These are phyloP conservation scores for Rubus parviflorus DNA, from an alignment of 306 rosid species.

Conservation along the genomic window DNA sequence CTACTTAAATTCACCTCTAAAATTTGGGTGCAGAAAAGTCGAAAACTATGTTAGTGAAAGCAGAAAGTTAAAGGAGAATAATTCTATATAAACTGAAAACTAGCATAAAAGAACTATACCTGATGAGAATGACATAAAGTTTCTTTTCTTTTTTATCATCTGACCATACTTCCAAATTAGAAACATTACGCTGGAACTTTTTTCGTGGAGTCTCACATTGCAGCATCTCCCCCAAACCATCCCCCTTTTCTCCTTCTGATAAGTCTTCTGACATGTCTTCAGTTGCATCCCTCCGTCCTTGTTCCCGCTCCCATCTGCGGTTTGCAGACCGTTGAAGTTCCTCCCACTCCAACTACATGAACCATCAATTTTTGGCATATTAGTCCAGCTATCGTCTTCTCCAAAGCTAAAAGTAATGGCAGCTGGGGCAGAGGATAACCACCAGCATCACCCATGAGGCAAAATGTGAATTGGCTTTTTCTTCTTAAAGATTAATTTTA, in stretches of 20 bases:
- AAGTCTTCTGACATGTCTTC: conserved; percentile 90
- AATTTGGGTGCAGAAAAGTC: background rate
- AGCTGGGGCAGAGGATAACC: background rate
- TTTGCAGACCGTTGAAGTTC: conserved; percentile 54
- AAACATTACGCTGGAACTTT: conserved; percentile 47
- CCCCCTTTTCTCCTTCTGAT: conserved; percentile 88
- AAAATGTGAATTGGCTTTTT: background rate
- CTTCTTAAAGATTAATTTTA: background rate
- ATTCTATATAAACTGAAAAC: background rate
- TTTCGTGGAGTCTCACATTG: conserved; percentile 51
- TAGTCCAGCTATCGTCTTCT: conserved; percentile 20
- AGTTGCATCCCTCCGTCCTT: conserved; percentile 69
- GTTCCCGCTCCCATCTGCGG: conserved; percentile 85
- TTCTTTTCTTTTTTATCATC: conserved; percentile 83
- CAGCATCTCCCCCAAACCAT: conserved; percentile 44
- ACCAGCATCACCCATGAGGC: background rate
- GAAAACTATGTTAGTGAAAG: background rate
- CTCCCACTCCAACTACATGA: conserved; percentile 76
- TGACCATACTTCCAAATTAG: conserved; percentile 80
- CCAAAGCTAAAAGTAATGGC: background rate
- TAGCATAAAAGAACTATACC: conserved; percentile 34
- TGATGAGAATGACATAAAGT: conserved; percentile 74
- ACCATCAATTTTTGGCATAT: conserved; percentile 11
- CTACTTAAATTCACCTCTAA: conserved; percentile 1
- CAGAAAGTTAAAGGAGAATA: background rate